These are phyloP conservation scores for Saccharomycopsis olivae DNA, from an alignment of 805 yeast genomes.

Conservation along the genomic window DNA sequence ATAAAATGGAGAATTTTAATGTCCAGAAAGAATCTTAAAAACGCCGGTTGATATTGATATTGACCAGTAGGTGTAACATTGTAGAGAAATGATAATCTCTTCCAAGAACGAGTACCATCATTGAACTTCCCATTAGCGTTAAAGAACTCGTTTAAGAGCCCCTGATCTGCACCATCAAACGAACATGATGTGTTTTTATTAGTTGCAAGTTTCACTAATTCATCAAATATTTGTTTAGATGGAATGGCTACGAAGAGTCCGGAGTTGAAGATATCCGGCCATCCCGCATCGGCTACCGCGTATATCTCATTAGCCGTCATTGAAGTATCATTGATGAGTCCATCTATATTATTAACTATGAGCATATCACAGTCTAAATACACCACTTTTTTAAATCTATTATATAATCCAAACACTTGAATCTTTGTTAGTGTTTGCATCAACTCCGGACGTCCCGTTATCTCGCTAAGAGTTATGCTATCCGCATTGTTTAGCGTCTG, in stretches of 20 bases:
- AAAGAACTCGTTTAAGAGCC: slow-evolving; percentile 71
- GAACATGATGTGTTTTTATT: slow-evolving; percentile 21
- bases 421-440: slow-evolving; percentile 41
- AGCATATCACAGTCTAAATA: slow-evolving; percentile 59
- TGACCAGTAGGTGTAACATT: slow-evolving; percentile 63
- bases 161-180: slow-evolving; percentile 92
- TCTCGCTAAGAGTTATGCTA: slow-evolving; percentile 1
- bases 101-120: slow-evolving; percentile 36
- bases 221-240: slow-evolving; percentile 29
- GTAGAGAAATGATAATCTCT: slow-evolving; percentile 63
- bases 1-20: slow-evolving; percentile 52
- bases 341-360: slow-evolving; percentile 9
- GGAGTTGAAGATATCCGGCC: slow-evolving; percentile 85
- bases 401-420: slow-evolving; percentile 35
- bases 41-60: slow-evolving; percentile 69
- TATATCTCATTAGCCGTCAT: slow-evolving; percentile 11
- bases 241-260: slow-evolving; percentile 65
- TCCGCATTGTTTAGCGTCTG: slow-evolving; percentile 1
- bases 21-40: slow-evolving; percentile 35
- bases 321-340: slow-evolving; percentile 1
- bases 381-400: slow-evolving; percentile 33
- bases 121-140: slow-evolving; percentile 21
- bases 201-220: not conserved
- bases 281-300: slow-evolving; percentile 78
- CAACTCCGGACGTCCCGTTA: slow-evolving; percentile 41